phyloP scores from a whole-genome alignment of 495 filamentous ascomycete genomes.

The Tuber melanosporum region DNA sequence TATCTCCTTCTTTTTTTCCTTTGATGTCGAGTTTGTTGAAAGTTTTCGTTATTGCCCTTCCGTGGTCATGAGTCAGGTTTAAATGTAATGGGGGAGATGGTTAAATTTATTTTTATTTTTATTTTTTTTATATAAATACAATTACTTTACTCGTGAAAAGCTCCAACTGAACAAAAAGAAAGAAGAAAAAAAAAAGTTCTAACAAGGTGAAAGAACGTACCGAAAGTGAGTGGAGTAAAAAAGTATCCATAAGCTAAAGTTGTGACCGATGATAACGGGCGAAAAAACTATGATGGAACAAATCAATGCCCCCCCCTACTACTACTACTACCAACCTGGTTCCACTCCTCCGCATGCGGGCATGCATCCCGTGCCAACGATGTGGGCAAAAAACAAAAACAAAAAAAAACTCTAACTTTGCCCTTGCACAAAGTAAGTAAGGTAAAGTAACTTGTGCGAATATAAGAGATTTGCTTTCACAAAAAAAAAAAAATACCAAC shows the following conservation, averaged over 20 bases:
- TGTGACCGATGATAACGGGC: background rate
- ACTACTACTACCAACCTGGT: background rate
- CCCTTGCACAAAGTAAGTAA: background rate
- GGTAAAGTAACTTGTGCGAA: background rate
- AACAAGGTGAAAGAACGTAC: background rate
- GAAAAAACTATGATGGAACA: background rate
- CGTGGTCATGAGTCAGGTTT: background rate
- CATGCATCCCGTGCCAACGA: background rate
- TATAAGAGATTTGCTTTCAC: background rate
- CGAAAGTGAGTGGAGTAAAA: background rate
- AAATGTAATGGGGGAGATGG: background rate
- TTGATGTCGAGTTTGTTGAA: background rate
- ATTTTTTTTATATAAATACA: background rate
- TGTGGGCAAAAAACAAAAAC: background rate
- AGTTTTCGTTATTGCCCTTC: background rate
- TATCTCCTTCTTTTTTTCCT: background rate
- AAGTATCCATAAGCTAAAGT: too few relatives aligned
- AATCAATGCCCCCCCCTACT: background rate
- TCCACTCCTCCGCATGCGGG: background rate
- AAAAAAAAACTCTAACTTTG: background rate
- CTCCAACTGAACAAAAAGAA: background rate
- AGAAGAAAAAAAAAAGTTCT: background rate
- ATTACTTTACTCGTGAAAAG: background rate
- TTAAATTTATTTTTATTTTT: background rate
- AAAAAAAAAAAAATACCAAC: background rate